Evolutionary conservation across 176 grass and related monocot genomes (phyloP).

Genomic region (Elaeis guineensis): DNA sequence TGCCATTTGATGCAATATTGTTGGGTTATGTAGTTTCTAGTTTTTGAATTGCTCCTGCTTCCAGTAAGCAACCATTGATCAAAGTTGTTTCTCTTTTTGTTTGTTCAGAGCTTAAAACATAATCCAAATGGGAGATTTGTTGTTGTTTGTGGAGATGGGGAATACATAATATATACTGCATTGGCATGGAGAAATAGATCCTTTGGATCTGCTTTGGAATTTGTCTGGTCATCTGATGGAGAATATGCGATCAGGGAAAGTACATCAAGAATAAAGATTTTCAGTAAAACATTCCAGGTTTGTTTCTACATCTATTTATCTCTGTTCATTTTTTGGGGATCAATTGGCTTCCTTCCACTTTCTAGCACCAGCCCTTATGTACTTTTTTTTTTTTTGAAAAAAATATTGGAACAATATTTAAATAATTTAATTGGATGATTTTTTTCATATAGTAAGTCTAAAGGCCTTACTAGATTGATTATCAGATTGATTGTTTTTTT

Average conservation of each 20-base stretch:
- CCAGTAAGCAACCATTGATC: no score
- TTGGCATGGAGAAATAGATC: constrained; percentile 98
- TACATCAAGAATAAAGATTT: constrained; percentile 89
- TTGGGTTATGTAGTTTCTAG: no score
- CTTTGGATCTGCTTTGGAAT: constrained; percentile 87
- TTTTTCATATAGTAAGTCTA: no score
- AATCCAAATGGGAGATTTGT: constrained; percentile 96
- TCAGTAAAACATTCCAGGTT: constrained; percentile 91
- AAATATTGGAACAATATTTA: no score
- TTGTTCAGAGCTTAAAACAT: constrained; percentile 89
- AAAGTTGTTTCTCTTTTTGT: constrained; percentile 9
- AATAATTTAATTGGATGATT: no score
- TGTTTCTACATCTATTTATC: not conserved
- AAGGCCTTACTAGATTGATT: no score
- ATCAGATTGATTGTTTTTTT: no score
- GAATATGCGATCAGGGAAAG: constrained; percentile 93
- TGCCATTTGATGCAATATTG: no score
- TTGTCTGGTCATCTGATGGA: constrained; percentile 90
- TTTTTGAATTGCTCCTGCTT: no score
- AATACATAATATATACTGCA: constrained; percentile 95
- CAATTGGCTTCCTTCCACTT: no score
- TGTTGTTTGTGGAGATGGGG: constrained; percentile 95
- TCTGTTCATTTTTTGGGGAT: not conserved
- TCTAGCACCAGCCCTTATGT: no score
- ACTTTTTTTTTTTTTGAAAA: no score